Base-by-base conservation (phyloP, 2,329 filamentous ascomycete species). In the Nemania sp. region DNA sequence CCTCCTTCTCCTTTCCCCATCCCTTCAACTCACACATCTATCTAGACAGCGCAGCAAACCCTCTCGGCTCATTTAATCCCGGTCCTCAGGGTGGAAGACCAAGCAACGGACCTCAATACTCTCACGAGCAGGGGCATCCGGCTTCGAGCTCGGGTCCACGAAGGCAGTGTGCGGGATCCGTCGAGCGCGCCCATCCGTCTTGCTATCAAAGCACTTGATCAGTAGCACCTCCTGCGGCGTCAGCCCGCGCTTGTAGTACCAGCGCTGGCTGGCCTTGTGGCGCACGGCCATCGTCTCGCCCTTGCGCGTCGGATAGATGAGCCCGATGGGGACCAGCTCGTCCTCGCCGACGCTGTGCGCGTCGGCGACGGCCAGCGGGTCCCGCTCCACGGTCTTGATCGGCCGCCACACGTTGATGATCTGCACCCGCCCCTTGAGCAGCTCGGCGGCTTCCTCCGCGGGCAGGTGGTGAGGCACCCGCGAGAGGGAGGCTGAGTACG, bases 191-290 rank as follows among this genome's bases (percentile, higher is more conserved):
- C 85, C 86, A 74, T 88, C 86, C 26, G 79, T 79, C 80, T 87
- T 86, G 27, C 81, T 86, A 76, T 90, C 88, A 73, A 86, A 90
- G 73, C 86, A 89, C 76, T 90, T 90, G 77, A 90, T 87, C 51
- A 90, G 73, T 2, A 87, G 80, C 3, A 87, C 84, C 78, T 90
- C 82, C 3, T 85, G 80, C 0, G 86, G 86, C 0, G 79, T 81
- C 73, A 88, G 83, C 1, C 80, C 81, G 55, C 80, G 81, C 67
- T 85, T 81, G 75, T 86, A 89, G 74, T 83, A 85, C 86, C 86
- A 89, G 73, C 78, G 80, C 45, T 87, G 84, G 1, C 70, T 63
- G 0, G 74, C 71, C 66, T 81, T 80, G 59, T 84, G 71, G n/a
- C 77, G 78, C 1, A 87, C 82, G 0, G 75, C 70, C 67, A 82